Base-by-base conservation (phyloP, 2,329 filamentous ascomycete genomes). In the Parascedosporium putredinis region DNA sequence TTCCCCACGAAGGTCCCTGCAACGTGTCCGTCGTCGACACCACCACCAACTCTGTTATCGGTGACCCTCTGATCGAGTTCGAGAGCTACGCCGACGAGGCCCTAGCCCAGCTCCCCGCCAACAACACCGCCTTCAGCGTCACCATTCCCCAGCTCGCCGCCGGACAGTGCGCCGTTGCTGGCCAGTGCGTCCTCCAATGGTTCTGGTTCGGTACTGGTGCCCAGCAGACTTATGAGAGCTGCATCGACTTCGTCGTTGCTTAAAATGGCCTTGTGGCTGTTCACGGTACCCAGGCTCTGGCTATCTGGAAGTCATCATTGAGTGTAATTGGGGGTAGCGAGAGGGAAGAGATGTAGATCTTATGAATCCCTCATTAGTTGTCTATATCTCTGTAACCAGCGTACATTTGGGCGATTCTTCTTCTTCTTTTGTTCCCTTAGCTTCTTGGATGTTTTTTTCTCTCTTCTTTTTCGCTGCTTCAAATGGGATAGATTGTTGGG, bases 21-120 rank as follows among this genome's bases (percentile, higher is more conserved):
- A 82, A 82, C 60, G 75, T 83, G 34, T 78, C 73, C 16, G 69
- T 83, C 46, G 70, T 83, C 55, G 68, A 75, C 57, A 74, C 72
- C 9, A 64, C 67, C 33, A 70, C 69, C 55, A 74, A 79, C 64
- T 65, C 60, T 23, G 61, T 78, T 52, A 67, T 83, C 23, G 77
- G 76, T 29, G 52, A 62, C 45, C 70, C 73, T 12, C 66, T 83
- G 54, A 77, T 74, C 53, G 68, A 66, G 55, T 83, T 76, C 62
- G 67, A 71, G 55, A 65, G 64, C 55, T 83, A 81, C 57, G 79
- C 77, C 24, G 65, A 74, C 51, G 68, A 71, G 57, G 58, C 46
- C 12, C 58, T 64, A 51, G 45, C 60, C 10, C 57, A 56, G 25
- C 53, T 71, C 29, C 62, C 64, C 8, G 57, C 64, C 27, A 71